Base-by-base conservation (phyloP, 768 basidiomycete species). In the Wakefieldia striispora region DNA sequence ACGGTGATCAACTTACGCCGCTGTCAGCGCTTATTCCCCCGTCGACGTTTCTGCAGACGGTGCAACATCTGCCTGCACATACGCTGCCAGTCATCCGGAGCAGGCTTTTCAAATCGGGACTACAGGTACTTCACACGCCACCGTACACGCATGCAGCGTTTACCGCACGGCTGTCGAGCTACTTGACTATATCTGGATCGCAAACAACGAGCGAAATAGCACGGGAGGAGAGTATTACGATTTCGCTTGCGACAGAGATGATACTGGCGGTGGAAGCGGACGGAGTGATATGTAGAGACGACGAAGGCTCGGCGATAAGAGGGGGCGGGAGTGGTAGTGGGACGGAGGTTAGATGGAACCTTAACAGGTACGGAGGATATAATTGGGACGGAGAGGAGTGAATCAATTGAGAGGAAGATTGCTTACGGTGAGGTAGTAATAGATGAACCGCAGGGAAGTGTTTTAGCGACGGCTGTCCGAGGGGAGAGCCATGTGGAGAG, bases 21-120 rank as follows among this genome's bases (percentile, higher is more conserved):
- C 26, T 34, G n/a, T 17, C 49, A 94, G 95, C 95, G 5, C 79
- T 99, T 33, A 82, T 98, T 37, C 87, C 95, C 4, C 97, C 95
- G 4, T 76, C 86, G 24, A 92, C 90, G 3, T 83, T 97, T 61
- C 73, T 90, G n/a, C 78, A 82, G 43, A 83, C 84, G 12, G 60
- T 94, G 6, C 84, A 86, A 0, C 80, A 80, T 47, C 75, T 98
- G 13, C 76, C 83, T 0, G 53, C 61, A 2, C 76, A 82, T 60
- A 93, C 91, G 0, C 62, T 68, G 13, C 91, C 91, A 2, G 75
- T 82, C 1, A 83, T 97, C 52, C 72, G 74, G 33, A 72, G 75
- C 33, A 82, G 91, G 37, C 78, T 76, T 4, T 88, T 98, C 62
- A 62, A 68, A 8, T 88, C 89, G 0, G 88, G 88, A 0, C 74